Percentiles rank a stretch among this genome's conserved stretches.
Evolutionary conservation across 257 asterid genomes (phyloP).

Genomic region (Avicennia marina): DNA sequence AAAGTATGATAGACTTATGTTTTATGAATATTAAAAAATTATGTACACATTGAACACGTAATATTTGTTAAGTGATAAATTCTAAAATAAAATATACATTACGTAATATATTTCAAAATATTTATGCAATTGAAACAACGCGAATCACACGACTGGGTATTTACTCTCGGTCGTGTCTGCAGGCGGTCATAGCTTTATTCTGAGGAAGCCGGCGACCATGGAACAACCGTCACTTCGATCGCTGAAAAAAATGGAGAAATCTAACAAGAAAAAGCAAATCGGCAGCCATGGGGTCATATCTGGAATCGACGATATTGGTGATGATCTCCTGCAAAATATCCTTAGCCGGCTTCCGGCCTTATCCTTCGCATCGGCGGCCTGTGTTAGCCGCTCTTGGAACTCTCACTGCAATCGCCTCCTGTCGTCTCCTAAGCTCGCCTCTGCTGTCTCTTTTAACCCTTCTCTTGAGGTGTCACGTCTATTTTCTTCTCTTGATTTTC

Average conservation of each 20-base stretch:
- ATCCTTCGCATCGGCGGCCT: slow-evolving; percentile 67
- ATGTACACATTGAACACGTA: no score
- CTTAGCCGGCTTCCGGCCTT: slow-evolving; percentile 63
- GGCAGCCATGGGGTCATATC: no score
- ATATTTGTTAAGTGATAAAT: no score
- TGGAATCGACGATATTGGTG: slow-evolving; percentile 45
- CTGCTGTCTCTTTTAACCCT: slow-evolving; percentile 57
- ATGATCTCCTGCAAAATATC: slow-evolving; percentile 53
- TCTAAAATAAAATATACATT: no score
- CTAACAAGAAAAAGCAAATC: slow-evolving; percentile 3
- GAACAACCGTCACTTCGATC: slow-evolving; percentile 25
- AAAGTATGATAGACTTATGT: no score
- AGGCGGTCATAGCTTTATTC: no score
- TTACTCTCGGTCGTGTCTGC: no score
- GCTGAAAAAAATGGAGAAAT: slow-evolving; percentile 21
- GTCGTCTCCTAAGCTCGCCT: slow-evolving; percentile 57
- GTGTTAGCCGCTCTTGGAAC: slow-evolving; percentile 80
- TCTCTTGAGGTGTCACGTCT: slow-evolving; percentile 45
- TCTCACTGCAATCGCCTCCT: slow-evolving; percentile 51
- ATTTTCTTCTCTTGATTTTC: not conserved
- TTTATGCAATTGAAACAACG: no score
- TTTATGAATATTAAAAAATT: no score
- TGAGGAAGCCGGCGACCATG: slow-evolving; percentile 11
- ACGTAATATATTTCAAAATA: no score
- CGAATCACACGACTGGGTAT: no score